Percentiles rank a stretch among this genome's conserved stretches.
These are phyloP conservation scores for Sequoiadendron giganteum DNA, from an alignment of 75 land plant genomes.

Conservation along the genomic window DNA sequence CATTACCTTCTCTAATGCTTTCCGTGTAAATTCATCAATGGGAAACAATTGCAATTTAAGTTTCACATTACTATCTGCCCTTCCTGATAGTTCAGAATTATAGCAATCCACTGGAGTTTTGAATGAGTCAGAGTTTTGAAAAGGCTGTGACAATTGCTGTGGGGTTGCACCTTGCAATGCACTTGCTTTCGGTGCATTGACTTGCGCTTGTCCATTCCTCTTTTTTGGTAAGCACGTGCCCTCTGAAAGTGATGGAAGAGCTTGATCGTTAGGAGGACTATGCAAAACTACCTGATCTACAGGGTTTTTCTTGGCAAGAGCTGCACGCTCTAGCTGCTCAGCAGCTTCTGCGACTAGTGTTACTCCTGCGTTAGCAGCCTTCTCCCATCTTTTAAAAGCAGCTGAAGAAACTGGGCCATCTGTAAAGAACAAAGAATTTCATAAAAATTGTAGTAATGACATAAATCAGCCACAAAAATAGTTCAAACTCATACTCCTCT, in stretches of 20 bases:
- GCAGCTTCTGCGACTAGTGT: constrained; percentile 88
- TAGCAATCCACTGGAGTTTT: not conserved
- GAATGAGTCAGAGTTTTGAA: not conserved
- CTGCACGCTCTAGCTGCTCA: constrained; percentile 63
- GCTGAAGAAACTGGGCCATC: constrained; percentile 38
- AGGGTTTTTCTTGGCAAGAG: constrained; percentile 10
- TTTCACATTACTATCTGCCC: constrained; percentile 24
- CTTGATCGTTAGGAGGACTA: not conserved
- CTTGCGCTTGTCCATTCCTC: not conserved
- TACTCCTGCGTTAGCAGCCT: constrained; percentile 80
- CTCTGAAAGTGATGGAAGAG: not conserved
- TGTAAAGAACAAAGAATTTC: not conserved
- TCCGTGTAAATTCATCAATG: constrained; percentile 67
- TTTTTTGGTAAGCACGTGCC: constrained; percentile 1
- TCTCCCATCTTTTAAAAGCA: constrained; percentile 71
- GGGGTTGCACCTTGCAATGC: not conserved
- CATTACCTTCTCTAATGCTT: constrained; percentile 67
- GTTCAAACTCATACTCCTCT: no score
- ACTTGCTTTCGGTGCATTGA: constrained; percentile 9
- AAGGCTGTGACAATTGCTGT: constrained; percentile 7
- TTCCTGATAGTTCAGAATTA: constrained; percentile 4
- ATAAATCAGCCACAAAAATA: no score
- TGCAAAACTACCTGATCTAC: not conserved
- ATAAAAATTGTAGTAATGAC: no score
- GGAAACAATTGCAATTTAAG: constrained; percentile 86